Evolutionary conservation across 2,329 filamentous ascomycete species (phyloP), one percentile per base, ranked within the genome.

Genomic region (Gnomoniopsis smithogilvyi): DNA sequence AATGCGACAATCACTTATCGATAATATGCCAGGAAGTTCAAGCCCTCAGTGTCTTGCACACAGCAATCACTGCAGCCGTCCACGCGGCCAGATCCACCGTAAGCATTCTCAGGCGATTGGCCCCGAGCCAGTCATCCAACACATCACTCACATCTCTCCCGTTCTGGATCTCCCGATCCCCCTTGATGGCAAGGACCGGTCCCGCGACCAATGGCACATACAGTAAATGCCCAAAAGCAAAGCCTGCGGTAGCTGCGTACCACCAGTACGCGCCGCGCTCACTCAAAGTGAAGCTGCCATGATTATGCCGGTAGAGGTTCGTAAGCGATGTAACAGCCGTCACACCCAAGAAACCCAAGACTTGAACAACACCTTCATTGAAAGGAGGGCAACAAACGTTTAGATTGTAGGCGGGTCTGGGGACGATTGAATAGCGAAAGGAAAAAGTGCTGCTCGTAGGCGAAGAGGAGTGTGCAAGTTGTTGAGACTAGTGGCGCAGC

Each of bases 401-500:
- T 71, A 63, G 69, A 68, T 26, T 67, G 65, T 30, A 66, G 55
- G 43, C 69, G 66, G 21, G 72, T 64, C 33, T 67, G 62, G 14
- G 67, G 62, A 8, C 63, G 65, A 3, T 74, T 70, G 60, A 80
- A 65, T 64, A 70, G 64, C 51, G 66, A 63, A 45, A 79, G 72
- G 67, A 80, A 79, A 53, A 73, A 64, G 61, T 74, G 71, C 62
- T 79, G 77, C 67, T 80, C 77, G 45, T 69, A 68, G 15, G 78
- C 75, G 69, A 72, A 79, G 64, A 75, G 71, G 53, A 81, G 70
- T 0, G 77, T 74, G 64, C 73, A 73, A 2, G 78, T 79, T 3
- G 78, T 76, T n/a, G 77, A 76, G 63, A 81, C 63, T 24, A 81
- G 68, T 0, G 79, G 79, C 1, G 76, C 70, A 19, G 77, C 64